A percentile compares a stretch with the other conserved stretches of the same genome.
Conservation (phyloP, 2,329 filamentous ascomycete genomes). For the Fonsecaea pedrosoi region DNA sequence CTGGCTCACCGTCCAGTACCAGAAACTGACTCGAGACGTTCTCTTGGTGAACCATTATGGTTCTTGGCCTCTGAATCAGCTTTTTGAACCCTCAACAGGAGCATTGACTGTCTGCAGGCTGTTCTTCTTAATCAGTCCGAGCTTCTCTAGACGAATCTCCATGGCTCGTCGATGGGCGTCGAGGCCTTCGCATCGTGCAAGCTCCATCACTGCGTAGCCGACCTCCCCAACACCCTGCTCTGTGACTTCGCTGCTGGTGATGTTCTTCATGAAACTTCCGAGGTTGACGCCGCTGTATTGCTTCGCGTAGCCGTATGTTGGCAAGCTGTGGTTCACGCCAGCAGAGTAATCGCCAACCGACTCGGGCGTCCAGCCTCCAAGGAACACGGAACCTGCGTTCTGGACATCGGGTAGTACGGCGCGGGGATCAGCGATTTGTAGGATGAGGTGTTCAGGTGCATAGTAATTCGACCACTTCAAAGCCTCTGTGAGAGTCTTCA, state of each 20-base stretch:
- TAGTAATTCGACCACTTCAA: conserved; percentile 89
- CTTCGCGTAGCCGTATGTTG: conserved; percentile 96
- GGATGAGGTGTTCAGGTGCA: conserved; percentile 93
- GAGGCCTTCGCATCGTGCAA: conserved; percentile 91
- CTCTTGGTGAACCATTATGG: neutral
- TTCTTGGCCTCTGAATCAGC: neutral
- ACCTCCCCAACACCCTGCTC: conserved; percentile 84
- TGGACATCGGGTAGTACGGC: conserved; percentile 77
- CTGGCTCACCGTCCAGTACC: neutral
- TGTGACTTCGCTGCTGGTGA: conserved; percentile 91
- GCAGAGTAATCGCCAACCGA: conserved; percentile 98
- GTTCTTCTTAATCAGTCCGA: conserved; percentile 32
- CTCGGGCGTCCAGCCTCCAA: conserved; percentile 95
- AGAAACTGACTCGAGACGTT: neutral
- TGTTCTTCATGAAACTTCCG: conserved; percentile 95
- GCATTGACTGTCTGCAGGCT: neutral
- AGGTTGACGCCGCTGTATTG: conserved; percentile 98
- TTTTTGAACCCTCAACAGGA: neutral
- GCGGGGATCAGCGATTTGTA: conserved; percentile 82
- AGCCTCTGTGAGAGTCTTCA: conserved; percentile 73
- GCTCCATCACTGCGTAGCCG: conserved; percentile 87
- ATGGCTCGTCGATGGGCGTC: conserved; percentile 87
- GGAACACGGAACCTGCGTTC: conserved; percentile 95
- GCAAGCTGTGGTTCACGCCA: conserved; percentile 95
- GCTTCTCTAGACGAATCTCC: conserved; percentile 64